Evolutionary conservation across 371 early-diverging fungal species (phyloP).

Genomic region (Apophysomyces ossiformis): DNA sequence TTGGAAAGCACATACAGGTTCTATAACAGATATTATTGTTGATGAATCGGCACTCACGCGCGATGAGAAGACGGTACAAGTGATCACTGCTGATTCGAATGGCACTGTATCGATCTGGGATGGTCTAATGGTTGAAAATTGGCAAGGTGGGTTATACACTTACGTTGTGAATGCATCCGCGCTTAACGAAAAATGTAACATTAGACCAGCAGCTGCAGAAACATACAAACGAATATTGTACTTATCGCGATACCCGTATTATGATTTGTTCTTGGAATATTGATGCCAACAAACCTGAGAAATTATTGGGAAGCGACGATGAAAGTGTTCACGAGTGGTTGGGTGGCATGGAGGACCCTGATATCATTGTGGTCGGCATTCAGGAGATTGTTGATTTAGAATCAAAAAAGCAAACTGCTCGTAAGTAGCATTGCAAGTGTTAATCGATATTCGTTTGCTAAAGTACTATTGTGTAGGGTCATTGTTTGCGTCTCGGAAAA

Average conservation of each 20-base stretch:
- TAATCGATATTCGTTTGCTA: background rate
- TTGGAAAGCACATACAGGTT: conserved; percentile 69
- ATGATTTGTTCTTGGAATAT: conserved; percentile 87
- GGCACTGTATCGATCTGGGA: conserved; percentile 78
- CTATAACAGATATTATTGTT: conserved; percentile 57
- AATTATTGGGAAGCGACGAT: conserved; percentile 42
- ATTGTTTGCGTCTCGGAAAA: conserved; percentile 61
- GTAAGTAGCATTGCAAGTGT: conserved; percentile 37
- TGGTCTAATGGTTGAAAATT: conserved; percentile 69
- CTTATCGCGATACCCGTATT: conserved; percentile 60
- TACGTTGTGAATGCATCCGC: background rate
- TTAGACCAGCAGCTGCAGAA: conserved; percentile 34
- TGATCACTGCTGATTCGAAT: conserved; percentile 65
- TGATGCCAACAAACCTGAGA: conserved; percentile 71
- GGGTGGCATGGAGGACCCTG: conserved; percentile 63
- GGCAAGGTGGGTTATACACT: conserved; percentile 54
- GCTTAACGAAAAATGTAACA: background rate
- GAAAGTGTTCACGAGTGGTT: conserved; percentile 57
- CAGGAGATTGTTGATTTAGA: conserved; percentile 91
- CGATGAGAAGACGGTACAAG: conserved; percentile 49
- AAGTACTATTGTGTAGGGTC: conserved; percentile 45
- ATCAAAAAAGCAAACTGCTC: conserved; percentile 71
- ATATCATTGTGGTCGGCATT: conserved; percentile 84
- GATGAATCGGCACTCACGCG: conserved; percentile 45
- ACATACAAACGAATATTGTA: conserved; percentile 60